A percentile compares a stretch with the other conserved stretches of the same genome.
Evolutionary conservation across 2,329 filamentous ascomycete species (phyloP).

Genomic region (Claviceps spartinae): DNA sequence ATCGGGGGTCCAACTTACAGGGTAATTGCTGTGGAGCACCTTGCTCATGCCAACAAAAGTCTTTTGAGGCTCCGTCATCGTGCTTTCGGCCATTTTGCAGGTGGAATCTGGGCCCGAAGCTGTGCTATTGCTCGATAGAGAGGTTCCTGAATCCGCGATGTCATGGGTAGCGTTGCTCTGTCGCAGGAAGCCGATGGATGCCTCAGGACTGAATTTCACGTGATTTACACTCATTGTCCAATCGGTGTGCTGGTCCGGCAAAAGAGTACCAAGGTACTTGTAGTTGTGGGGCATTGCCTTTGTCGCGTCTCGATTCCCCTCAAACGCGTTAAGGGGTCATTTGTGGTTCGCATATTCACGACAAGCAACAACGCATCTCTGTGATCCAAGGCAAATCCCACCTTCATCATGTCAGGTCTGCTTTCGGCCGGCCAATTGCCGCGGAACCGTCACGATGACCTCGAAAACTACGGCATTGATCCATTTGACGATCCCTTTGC

Average conservation of each 20-base stretch:
- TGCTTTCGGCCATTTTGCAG: slow-evolving; percentile 24
- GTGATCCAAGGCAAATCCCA: not conserved
- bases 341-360: not conserved
- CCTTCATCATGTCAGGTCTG: slow-evolving; percentile 12
- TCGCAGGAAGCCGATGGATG: slow-evolving; percentile 11
- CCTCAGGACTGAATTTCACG: slow-evolving; percentile 19
- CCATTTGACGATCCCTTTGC: slow-evolving; percentile 36
- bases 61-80: slow-evolving; percentile 22
- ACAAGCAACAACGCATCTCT: not conserved
- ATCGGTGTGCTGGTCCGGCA: slow-evolving; percentile 1
- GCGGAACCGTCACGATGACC: slow-evolving; percentile 36
- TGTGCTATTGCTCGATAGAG: slow-evolving; percentile 11
- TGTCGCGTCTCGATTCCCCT: slow-evolving; percentile 3
- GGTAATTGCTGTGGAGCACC: slow-evolving; percentile 69
- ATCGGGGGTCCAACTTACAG: slow-evolving; percentile 44
- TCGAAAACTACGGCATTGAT: slow-evolving; percentile 65
- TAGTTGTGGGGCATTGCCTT: not conserved
- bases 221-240: slow-evolving; percentile 7
- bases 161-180: slow-evolving; percentile 10
- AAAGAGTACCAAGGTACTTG: not conserved
- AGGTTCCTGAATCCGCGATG: not conserved
- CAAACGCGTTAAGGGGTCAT: not conserved
- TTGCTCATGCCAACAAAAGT: slow-evolving; percentile 43
- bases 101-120: slow-evolving; percentile 12
- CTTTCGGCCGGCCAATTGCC: slow-evolving; percentile 8